Percentiles rank a stretch among this genome's conserved stretches.
These are phyloP conservation scores for Diaporthe sp. DNA, from an alignment of 2,329 filamentous ascomycete genomes.

Conservation along the genomic window DNA sequence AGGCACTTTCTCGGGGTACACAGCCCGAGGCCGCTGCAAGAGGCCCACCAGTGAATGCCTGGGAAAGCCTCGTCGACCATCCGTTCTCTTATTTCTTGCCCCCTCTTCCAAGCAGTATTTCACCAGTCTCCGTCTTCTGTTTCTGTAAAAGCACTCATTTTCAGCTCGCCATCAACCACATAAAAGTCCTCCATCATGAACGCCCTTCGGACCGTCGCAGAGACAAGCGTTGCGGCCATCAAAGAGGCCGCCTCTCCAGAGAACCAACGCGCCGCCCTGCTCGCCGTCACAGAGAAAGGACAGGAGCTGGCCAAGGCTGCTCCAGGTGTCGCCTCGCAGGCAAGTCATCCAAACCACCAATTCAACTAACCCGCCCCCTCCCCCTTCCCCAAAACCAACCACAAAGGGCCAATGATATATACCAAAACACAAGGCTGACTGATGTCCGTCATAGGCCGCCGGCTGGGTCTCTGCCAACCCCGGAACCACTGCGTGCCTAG, in stretches of 20 bases:
- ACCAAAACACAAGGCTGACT: not conserved
- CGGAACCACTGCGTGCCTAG: not conserved
- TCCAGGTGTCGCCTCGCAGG: slow-evolving; percentile 7
- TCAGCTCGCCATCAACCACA: not conserved
- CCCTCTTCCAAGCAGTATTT: not conserved
- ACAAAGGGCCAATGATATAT: no score
- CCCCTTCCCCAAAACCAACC: no score
- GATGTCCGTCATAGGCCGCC: not conserved
- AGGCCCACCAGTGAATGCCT: slow-evolving; percentile 31
- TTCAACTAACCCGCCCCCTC: no score
- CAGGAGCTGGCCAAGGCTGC: slow-evolving; percentile 15
- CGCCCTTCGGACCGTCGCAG: not conserved
- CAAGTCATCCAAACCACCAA: no score
- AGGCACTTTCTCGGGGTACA: not conserved
- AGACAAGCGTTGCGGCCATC: not conserved
- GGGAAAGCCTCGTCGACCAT: not conserved
- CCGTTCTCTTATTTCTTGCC: not conserved
- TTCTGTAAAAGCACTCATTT: not conserved
- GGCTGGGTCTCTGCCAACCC: slow-evolving; percentile 32
- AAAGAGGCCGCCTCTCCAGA: not conserved
- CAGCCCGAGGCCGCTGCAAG: slow-evolving; percentile 20
- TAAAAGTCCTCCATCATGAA: not conserved
- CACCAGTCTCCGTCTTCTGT: not conserved
- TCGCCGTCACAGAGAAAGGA: not conserved
- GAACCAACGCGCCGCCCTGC: not conserved